Evolutionary conservation across 139 green algal species (phyloP).

Genomic region (Raphidocelis subcapitata): DNA sequence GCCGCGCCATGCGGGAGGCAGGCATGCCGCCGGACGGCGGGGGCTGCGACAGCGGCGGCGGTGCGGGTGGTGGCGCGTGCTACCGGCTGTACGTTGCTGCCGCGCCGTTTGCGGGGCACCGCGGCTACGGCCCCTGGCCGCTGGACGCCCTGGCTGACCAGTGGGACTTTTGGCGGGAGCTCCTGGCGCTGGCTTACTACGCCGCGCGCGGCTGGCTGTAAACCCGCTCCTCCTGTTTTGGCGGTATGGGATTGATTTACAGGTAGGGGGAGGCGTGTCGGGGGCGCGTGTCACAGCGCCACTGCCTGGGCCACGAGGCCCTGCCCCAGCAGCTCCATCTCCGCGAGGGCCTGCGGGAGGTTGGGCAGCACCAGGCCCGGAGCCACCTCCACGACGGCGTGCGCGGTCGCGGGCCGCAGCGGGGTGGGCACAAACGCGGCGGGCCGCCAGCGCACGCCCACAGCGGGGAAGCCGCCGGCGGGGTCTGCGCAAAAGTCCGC

Average conservation of each 20-base stretch:
- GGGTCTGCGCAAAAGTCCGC: conserved; percentile 60
- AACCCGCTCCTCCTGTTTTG: too few species aligned
- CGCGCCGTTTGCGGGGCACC: conserved; percentile 21
- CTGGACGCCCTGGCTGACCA: conserved; percentile 16
- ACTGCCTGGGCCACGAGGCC: too few species aligned
- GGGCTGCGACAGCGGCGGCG: neutral
- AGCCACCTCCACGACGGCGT: conserved; percentile 27
- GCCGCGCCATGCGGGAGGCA: conserved; percentile 9
- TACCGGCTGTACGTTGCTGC: conserved; percentile 17
- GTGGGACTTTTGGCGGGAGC: conserved; percentile 21
- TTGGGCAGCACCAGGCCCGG: too few species aligned
- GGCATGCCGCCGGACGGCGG: conserved; percentile 2
- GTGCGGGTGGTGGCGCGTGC: neutral
- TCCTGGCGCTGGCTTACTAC: conserved; percentile 18
- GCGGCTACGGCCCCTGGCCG: conserved; percentile 16
- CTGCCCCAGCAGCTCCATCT: too few species aligned
- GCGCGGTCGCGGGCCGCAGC: conserved; percentile 36
- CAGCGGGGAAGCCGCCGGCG: conserved; percentile 35
- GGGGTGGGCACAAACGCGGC: conserved; percentile 35
- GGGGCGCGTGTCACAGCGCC: too few species aligned
- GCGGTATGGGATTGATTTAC: too few species aligned
- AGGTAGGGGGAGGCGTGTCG: too few species aligned
- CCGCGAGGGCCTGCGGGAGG: too few species aligned
- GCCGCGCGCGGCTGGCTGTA: conserved; percentile 6
- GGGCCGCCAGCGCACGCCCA: conserved; percentile 65